Evolutionary conservation across 179 eudicot genomes (phyloP), one percentile per base, ranked within the genome.

Genomic region (Monotropa hypopitys): DNA sequence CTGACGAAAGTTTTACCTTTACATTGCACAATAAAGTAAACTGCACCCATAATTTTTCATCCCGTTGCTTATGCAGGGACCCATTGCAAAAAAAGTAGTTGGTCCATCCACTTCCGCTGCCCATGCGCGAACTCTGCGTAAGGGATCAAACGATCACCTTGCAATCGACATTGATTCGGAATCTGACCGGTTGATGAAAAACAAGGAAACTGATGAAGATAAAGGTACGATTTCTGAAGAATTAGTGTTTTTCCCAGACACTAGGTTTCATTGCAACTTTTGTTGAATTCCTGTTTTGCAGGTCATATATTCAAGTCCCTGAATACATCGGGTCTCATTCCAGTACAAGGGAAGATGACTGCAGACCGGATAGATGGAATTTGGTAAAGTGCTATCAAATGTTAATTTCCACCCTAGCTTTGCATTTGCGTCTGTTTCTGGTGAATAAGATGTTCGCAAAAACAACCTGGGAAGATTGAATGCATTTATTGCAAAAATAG

Each of bases 251-350:
- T 72, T 16, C 53, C 4, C 56, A 26, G 7, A 38, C 15, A 51
- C n/a, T 8, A 35, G n/a, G 2, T 5, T 80, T 54, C 75, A 57
- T 18, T 49, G 70, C 70, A 79, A 76, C 70, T 38, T 73, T 15
- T 63, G 70, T 74, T 77, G 49, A 79, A 57, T 51, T 33, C 62
- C 40, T 73, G 18, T 33, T 11, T 74, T 86, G 85, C 92, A 96
- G 99, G 98, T 83, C 98, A 91, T 79, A 83, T 85, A 74, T 96
- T 96, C 69, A 96, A 94, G 88, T 88, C 99, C 43, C 92, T 96
- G 15, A 92, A 90, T 80, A 88, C 92, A 59, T 89, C 98, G 3
- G 99, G 99, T 72, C 87, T 96, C 20, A 79, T 96, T 81, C 99
- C 99, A 32, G 77, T 46, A 78, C 96, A 96, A 87, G 99, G 98